Conservation (phyloP, 345 rosid genomes). For the Pelargonium nanum region DNA sequence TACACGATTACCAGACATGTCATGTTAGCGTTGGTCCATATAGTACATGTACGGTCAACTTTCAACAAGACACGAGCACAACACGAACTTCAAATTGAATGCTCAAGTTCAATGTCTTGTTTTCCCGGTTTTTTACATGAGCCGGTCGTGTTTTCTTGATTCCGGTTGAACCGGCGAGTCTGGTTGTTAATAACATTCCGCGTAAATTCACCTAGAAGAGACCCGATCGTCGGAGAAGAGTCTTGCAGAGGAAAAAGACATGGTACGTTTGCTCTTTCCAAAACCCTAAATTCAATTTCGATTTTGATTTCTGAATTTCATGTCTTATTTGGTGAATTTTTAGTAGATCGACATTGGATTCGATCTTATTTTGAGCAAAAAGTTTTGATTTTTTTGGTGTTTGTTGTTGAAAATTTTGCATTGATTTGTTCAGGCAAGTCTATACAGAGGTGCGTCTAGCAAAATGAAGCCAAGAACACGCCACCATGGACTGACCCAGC, state of each 20-base stretch:
- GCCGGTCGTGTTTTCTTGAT: no score
- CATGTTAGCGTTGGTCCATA: no score
- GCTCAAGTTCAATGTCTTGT: no score
- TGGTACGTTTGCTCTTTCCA: neutral
- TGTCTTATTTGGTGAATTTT: neutral
- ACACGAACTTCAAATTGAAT: no score
- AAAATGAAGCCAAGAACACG: constrained; percentile 64
- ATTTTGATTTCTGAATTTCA: neutral
- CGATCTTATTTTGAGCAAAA: neutral
- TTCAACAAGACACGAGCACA: no score
- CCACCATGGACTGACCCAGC: constrained; percentile 54
- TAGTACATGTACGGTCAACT: no score
- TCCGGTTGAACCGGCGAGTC: no score
- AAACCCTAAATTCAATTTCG: neutral
- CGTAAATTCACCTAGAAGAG: neutral
- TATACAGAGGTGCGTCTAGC: constrained; percentile 44
- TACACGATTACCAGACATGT: no score
- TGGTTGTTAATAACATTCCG: no score
- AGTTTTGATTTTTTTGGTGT: neutral
- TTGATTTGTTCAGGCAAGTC: constrained; percentile 27
- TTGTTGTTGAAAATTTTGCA: neutral
- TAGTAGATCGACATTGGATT: neutral
- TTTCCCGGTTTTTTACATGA: no score
- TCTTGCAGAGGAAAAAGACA: neutral
- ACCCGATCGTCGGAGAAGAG: neutral